Conservation (phyloP, 192 early-diverging fungal species). For the Coemansia sp. region DNA sequence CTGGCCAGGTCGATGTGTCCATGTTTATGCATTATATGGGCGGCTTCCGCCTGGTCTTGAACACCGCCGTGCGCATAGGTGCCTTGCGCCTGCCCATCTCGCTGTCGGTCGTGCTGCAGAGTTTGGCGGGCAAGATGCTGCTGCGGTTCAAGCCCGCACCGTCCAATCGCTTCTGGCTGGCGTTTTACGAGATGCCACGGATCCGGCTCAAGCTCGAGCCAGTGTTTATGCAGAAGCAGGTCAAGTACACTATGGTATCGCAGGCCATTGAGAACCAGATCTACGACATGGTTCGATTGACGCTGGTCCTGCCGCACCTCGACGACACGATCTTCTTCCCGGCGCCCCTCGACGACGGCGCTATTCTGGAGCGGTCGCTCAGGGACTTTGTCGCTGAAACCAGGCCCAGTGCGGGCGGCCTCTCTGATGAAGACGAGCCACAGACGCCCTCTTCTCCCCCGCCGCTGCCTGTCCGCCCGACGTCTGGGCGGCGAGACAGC, state of each 20-base stretch:
- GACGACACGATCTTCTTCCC: constrained; percentile 79
- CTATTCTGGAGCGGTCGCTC: constrained; percentile 51
- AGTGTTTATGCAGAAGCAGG: constrained; percentile 77
- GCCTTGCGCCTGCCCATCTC: constrained; percentile 70
- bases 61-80: constrained; percentile 60
- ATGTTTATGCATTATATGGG: constrained; percentile 74
- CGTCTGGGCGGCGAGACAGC: too few relatives aligned
- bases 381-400: too few relatives aligned
- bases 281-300: constrained; percentile 70
- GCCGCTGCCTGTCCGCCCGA: too few relatives aligned
- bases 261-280: constrained; percentile 81
- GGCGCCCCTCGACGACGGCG: constrained; percentile 49
- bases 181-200: constrained; percentile 71
- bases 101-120: constrained; percentile 66
- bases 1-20: constrained; percentile 68
- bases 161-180: constrained; percentile 81
- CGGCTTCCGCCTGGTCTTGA: constrained; percentile 67
- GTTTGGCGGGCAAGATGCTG: constrained; percentile 67
- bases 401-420: too few relatives aligned
- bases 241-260: constrained; percentile 71
- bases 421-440: too few relatives aligned
- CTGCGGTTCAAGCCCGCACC: constrained; percentile 73
- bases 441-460: too few relatives aligned
- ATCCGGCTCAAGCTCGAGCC: constrained; percentile 70
- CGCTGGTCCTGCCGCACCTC: constrained; percentile 81